Conservation (phyloP, 2,329 filamentous ascomycete species). For the Diplodia corticola region DNA sequence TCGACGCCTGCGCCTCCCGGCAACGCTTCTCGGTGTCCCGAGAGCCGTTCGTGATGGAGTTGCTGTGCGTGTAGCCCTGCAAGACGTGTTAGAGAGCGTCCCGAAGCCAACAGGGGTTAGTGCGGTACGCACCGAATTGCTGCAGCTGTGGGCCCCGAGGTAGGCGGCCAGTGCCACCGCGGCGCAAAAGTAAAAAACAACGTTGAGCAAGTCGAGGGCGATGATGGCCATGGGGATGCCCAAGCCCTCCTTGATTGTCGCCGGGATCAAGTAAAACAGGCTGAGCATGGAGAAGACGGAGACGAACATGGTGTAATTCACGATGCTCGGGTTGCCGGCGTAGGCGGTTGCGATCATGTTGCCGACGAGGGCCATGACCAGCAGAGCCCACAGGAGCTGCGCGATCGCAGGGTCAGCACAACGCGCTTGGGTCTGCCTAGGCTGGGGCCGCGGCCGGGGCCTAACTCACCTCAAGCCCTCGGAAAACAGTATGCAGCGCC, state of each 20-base stretch:
- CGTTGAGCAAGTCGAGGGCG: conserved; percentile 59
- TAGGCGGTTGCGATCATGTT: conserved; percentile 60
- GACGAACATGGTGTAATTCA: conserved; percentile 69
- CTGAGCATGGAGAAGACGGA: conserved; percentile 65
- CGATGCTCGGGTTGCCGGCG: conserved; percentile 56
- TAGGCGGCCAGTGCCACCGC: conserved; percentile 71
- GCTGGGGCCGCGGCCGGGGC: background rate
- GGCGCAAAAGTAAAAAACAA: conserved; percentile 69
- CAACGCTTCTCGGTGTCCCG: conserved; percentile 63
- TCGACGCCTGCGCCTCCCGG: conserved; percentile 71
- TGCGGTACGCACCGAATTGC: conserved; percentile 51
- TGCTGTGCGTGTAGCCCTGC: conserved; percentile 46
- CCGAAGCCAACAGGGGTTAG: too few species aligned
- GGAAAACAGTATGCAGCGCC: conserved; percentile 43
- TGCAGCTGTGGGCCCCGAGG: conserved; percentile 68
- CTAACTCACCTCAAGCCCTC: conserved; percentile 43
- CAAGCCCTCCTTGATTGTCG: conserved; percentile 56
- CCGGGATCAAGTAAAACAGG: conserved; percentile 62
- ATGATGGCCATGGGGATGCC: conserved; percentile 56
- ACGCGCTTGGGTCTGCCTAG: background rate
- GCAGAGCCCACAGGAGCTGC: conserved; percentile 60
- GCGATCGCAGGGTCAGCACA: conserved; percentile 17
- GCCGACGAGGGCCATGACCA: conserved; percentile 62
- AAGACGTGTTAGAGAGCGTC: conserved; percentile 14
- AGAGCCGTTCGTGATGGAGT: conserved; percentile 66